A percentile compares a stretch with the other conserved stretches of the same genome.
phyloP scores from a whole-genome alignment of 2,329 filamentous ascomycete genomes.

The Xylaria polymorpha region DNA sequence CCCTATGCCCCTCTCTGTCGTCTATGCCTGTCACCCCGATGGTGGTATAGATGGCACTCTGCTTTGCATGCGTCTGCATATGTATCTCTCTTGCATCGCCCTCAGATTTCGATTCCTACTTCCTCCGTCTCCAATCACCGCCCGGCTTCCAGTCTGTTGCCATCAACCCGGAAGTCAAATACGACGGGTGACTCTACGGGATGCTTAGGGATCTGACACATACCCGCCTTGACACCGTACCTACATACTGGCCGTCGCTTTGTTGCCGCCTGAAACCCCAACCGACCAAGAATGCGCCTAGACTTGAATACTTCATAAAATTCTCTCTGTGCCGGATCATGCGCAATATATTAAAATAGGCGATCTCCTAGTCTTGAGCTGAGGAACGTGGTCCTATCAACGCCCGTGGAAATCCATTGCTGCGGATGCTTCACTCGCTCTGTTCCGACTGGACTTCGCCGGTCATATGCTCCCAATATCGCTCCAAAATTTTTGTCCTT shows the following conservation, averaged over 20 bases:
- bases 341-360: conserved; percentile 26
- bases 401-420: neutral
- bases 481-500: neutral
- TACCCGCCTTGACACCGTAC: conserved; percentile 5
- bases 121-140: conserved; percentile 12
- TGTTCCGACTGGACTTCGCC: conserved; percentile 16
- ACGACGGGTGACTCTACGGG: conserved; percentile 1
- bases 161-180: conserved; percentile 25
- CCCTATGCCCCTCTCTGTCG: conserved; percentile 19
- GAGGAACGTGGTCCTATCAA: conserved; percentile 34
- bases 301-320: conserved; percentile 7
- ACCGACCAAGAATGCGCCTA: conserved; percentile 13
- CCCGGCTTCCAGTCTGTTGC: conserved; percentile 2
- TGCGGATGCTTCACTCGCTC: neutral
- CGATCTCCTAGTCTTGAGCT: conserved; percentile 11
- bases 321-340: conserved; percentile 27
- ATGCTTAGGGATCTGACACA: neutral
- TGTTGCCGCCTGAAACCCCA: conserved; percentile 22
- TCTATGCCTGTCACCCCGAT: conserved; percentile 1
- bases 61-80: conserved; percentile 22
- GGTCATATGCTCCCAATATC: conserved; percentile 18
- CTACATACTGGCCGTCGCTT: conserved; percentile 2
- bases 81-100: conserved; percentile 9
- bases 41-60: conserved; percentile 10
- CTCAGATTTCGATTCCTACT: conserved; percentile 7